Conservation (phyloP, 179 eudicot genomes). For the Camellia oleifera region DNA sequence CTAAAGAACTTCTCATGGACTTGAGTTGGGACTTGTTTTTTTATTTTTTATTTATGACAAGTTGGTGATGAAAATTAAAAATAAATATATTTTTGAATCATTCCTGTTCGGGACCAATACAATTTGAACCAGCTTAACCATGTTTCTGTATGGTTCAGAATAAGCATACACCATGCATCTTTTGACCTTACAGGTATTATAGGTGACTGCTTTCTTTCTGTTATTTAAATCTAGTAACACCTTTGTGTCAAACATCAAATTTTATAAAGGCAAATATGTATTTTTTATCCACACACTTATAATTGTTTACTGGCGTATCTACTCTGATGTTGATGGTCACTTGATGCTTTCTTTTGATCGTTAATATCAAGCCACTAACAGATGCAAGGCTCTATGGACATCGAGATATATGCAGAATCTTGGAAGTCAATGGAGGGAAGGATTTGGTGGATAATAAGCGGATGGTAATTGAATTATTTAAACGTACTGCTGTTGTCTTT, state of each 20-base stretch:
- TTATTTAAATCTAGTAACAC: no score
- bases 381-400: constrained; percentile 46
- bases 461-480: constrained; percentile 19
- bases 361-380: constrained; percentile 36
- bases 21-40: no score
- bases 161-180: not conserved
- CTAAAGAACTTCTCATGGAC: no score
- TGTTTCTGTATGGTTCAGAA: not conserved
- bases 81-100: not conserved
- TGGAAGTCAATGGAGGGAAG: constrained; percentile 46
- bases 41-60: no score
- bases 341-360: constrained; percentile 14
- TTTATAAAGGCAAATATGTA: not conserved
- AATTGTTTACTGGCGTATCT: not conserved
- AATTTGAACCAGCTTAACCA: not conserved
- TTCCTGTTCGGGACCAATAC: not conserved
- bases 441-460: constrained; percentile 22
- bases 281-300: no score
- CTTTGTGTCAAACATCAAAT: not conserved
- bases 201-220: no score
- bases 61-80: no score
- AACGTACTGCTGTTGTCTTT: not conserved
- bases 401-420: constrained; percentile 44
- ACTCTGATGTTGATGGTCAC: not conserved
- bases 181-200: no score